phyloP scores from a whole-genome alignment of 73 alveolate species.

The Chromera velia region DNA sequence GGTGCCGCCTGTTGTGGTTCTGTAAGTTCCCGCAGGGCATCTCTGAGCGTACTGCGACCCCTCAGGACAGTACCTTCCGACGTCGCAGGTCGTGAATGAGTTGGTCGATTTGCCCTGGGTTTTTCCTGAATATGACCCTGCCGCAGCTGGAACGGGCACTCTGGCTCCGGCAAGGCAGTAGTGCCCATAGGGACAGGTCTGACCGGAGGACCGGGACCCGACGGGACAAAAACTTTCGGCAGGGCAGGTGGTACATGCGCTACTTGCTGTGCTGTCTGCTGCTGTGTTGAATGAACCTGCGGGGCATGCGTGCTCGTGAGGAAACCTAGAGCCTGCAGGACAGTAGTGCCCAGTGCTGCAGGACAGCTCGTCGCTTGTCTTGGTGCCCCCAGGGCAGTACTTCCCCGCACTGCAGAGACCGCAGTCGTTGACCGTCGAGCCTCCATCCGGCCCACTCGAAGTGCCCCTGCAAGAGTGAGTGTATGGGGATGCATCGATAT shows the following conservation, averaged over 20 bases:
- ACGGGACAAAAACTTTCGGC: background rate
- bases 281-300: constrained; percentile 52
- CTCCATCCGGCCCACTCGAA: constrained; percentile 44
- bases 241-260: background rate
- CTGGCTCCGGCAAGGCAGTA: background rate
- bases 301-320: constrained; percentile 58
- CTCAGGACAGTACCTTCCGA: constrained; percentile 58
- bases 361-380: constrained; percentile 40
- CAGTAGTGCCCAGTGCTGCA: constrained; percentile 63
- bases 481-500: no score
- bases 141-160: background rate
- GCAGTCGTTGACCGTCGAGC: constrained; percentile 19
- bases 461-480: constrained; percentile 47
- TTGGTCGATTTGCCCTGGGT: no score
- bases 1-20: constrained; percentile 13
- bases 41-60: constrained; percentile 24
- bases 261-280: background rate
- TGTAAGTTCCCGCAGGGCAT: constrained; percentile 51
- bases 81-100: no score
- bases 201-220: background rate
- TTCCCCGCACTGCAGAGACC: constrained; percentile 47
- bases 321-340: constrained; percentile 56
- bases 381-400: constrained; percentile 36
- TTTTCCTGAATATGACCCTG: background rate
- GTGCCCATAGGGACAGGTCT: background rate